Conservation (phyloP, 108 stramenopile species). For the Ochromonas danica region DNA sequence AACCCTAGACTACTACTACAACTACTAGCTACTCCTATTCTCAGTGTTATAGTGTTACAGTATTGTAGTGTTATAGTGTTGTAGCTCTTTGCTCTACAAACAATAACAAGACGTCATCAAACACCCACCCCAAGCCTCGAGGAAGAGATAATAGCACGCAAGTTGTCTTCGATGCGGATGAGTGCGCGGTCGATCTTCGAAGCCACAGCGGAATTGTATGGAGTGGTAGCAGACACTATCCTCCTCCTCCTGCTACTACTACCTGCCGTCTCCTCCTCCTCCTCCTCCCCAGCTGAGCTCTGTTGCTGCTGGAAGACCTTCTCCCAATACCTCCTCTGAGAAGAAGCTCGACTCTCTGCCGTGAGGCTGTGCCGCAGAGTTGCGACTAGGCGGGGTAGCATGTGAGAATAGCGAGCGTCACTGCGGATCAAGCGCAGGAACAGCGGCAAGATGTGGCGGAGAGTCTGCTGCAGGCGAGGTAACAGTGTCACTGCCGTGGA, state of each 20-base stretch:
- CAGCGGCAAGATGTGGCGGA: too few relatives aligned
- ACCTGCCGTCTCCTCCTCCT: conserved; percentile 8
- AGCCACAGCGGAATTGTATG: conserved; percentile 14
- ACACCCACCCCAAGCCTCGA: conserved; percentile 12
- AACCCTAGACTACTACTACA: conserved; percentile 15
- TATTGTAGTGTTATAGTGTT: conserved; percentile 17
- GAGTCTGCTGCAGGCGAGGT: too few relatives aligned
- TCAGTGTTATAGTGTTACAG: conserved; percentile 16
- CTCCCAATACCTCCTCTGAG: conserved; percentile 13
- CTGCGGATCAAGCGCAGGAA: too few relatives aligned
- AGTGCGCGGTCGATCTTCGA: conserved; percentile 13
- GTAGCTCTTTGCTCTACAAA: conserved; percentile 15
- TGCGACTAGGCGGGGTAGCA: too few relatives aligned
- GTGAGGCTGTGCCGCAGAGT: too few relatives aligned
- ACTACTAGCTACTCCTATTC: conserved; percentile 15
- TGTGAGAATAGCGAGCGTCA: too few relatives aligned
- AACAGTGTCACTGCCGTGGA: too few relatives aligned
- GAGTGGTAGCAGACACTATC: conserved; percentile 14
- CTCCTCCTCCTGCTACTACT: conserved; percentile 13
- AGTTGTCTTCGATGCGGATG: conserved; percentile 14
- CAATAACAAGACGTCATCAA: conserved; percentile 9
- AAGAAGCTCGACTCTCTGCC: conserved; percentile 13
- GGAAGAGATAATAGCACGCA: conserved; percentile 15
- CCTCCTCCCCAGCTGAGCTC: conserved; percentile 12
- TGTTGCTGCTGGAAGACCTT: conserved; percentile 14